A percentile compares a stretch with the other conserved stretches of the same genome.
Evolutionary conservation across 805 yeast species (phyloP).

Genomic region (Candida chauliodis): DNA sequence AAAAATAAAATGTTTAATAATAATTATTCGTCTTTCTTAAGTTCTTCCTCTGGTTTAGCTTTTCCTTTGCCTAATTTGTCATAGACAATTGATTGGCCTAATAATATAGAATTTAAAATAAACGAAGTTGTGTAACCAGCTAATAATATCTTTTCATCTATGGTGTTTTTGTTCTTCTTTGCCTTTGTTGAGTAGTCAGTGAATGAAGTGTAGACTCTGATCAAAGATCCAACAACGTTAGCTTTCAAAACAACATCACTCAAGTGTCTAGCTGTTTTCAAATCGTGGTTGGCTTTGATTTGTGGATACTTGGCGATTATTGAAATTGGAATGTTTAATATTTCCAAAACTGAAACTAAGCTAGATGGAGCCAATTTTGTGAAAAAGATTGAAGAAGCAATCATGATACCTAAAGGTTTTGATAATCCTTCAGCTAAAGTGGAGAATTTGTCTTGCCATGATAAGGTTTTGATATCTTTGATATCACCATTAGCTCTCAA

Average conservation of each 20-base stretch:
- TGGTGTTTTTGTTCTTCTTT: constrained; percentile 17
- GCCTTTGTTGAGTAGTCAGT: constrained; percentile 20
- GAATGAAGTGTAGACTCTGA: constrained; percentile 38
- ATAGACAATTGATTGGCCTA: constrained; percentile 29
- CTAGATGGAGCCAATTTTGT: constrained; percentile 28
- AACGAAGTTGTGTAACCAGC: constrained; percentile 37
- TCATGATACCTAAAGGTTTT: constrained; percentile 24
- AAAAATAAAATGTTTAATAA: no score
- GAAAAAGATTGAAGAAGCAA: constrained; percentile 25
- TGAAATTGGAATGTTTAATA: constrained; percentile 35
- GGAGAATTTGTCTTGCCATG: constrained; percentile 14
- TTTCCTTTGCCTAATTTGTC: constrained; percentile 15
- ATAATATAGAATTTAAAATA: constrained; percentile 30
- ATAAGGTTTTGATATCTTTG: constrained; percentile 9
- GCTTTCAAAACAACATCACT: constrained; percentile 38
- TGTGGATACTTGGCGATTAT: constrained; percentile 39
- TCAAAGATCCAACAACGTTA: constrained; percentile 35
- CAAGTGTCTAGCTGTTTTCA: constrained; percentile 36
- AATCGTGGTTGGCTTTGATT: constrained; percentile 28
- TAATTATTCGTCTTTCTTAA: neutral
- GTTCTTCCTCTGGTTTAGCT: constrained; percentile 6
- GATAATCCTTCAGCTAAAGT: constrained; percentile 17
- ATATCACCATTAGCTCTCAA: constrained; percentile 16
- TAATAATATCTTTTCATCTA: constrained; percentile 31
- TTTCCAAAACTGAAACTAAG: constrained; percentile 28